Percentiles rank a stretch among this genome's conserved stretches.
These are phyloP conservation scores for Musa acuminata DNA, from an alignment of 176 grass and related monocot genomes.

Conservation along the genomic window DNA sequence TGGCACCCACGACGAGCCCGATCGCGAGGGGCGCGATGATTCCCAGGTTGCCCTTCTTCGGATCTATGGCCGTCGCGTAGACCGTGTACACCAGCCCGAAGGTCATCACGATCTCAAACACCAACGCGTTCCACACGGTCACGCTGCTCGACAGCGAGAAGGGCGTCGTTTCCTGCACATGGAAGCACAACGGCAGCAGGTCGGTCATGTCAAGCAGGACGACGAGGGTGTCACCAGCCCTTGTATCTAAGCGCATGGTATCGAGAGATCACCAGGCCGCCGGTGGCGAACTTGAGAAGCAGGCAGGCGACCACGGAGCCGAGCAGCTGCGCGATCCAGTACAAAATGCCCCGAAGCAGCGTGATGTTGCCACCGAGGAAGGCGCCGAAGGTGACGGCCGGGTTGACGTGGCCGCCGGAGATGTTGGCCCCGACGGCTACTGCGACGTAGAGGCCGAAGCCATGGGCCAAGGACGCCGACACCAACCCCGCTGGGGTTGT, in stretches of 20 bases:
- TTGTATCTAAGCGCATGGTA: too few relatives aligned
- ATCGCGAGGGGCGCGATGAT: constrained; percentile 59
- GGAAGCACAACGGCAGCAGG: neutral
- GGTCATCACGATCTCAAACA: constrained; percentile 72
- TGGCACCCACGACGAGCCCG: constrained; percentile 78
- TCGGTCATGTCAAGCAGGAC: neutral
- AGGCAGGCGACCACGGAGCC: constrained; percentile 69
- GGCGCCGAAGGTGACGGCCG: constrained; percentile 81
- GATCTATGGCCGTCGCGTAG: constrained; percentile 63
- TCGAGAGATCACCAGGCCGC: constrained; percentile 20
- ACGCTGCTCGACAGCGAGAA: constrained; percentile 53
- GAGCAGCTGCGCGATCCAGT: constrained; percentile 76
- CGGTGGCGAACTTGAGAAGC: constrained; percentile 63
- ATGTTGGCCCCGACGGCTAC: constrained; percentile 63
- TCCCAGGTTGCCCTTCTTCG: constrained; percentile 50
- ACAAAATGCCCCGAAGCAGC: constrained; percentile 45
- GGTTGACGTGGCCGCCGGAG: constrained; percentile 84
- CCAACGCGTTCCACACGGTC: constrained; percentile 49
- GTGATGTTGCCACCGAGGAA: constrained; percentile 73
- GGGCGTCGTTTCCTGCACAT: constrained; percentile 30
- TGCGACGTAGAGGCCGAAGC: constrained; percentile 50
- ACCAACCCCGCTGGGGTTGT: constrained; percentile 43
- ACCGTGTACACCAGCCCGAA: constrained; percentile 86
- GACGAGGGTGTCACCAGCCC: too few relatives aligned
- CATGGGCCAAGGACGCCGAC: constrained; percentile 55